Base-by-base conservation (phyloP, 2,329 filamentous ascomycete species). In the Periconia digitata region DNA sequence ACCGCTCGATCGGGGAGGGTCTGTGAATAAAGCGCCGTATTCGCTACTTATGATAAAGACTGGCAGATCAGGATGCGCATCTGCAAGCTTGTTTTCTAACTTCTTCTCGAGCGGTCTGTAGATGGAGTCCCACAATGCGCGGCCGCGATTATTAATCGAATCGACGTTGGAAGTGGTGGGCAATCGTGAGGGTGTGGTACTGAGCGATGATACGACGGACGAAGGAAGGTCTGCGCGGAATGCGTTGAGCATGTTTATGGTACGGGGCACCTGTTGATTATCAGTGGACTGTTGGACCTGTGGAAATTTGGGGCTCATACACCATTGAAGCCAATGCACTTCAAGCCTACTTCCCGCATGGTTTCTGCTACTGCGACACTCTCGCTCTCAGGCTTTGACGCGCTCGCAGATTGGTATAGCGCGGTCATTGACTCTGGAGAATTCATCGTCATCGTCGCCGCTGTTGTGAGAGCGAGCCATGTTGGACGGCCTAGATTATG, bases 401-500 rank as follows among this genome's bases (percentile, higher is more conserved):
- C 54, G 38, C 50, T 66, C 17, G 47, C 59, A 17, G 75, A 60
- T 40, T 78, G 63, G 72, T 84, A 85, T 12, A 92, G 79, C 18
- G 80, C 72, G 3, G 82, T 73, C 56, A 92, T 81, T 3, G 88
- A 87, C 48, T 88, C 86, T 20, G 89, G 89, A 1, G 89, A 91
- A 75, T 95, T 94, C 76, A 94, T 84, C 1, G 90, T 94, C 74
- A 92, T 89, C 1, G 89, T 90, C 16, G 89, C 85, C 24, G 89
- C 90, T 1, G 89, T 87, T 8, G 60, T 61, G 16, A 70, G 56
- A 21, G 64, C 59, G n/a, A 71, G 63, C 67, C 67, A 71, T 61
- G 66, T 68, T 18, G 67, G 67, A 4, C 64, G 58, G 1, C 63
- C 62, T 1, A 71, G 56, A 32, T 62, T 63, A 5, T 57, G 58